phyloP scores from a whole-genome alignment of 345 rosid species.

The Brassica napus region Da-Ae NC_063450.1:47358501-47359000 shows the following conservation, averaged over 20 bases:
- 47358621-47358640: neutral
- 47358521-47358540: conserved; percentile 8
- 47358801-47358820: neutral
- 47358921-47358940: no score
- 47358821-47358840: neutral
- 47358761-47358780: neutral
- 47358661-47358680: neutral
- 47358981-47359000: no score
- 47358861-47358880: no score
- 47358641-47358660: neutral
- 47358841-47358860: no score
- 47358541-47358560: conserved; percentile 24
- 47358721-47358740: neutral
- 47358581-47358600: neutral
- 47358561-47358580: conserved; percentile 15
- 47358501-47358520: conserved; percentile 9
- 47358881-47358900: no score
- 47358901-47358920: no score
- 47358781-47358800: neutral
- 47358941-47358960: no score
- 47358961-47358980: no score
- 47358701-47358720: no score
- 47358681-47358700: neutral
- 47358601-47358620: neutral
- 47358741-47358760: neutral